Percentiles rank a stretch among this genome's conserved stretches.
Conservation (phyloP, 2,329 filamentous ascomycete species). For the Aspergillus arachidicola region DNA sequence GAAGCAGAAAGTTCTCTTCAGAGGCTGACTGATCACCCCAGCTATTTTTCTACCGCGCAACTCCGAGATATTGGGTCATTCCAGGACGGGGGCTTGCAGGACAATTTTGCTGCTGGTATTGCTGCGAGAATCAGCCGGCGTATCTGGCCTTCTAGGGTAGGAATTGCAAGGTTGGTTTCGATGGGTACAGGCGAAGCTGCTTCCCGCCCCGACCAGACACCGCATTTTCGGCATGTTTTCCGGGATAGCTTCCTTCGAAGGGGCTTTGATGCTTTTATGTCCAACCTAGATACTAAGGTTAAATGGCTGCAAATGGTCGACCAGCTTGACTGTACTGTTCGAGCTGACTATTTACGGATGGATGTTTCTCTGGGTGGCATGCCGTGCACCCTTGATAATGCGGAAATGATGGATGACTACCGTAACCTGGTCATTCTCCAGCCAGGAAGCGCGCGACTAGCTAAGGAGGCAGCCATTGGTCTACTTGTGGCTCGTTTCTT, state of each 20-base stretch:
- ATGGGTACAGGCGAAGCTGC: slow-evolving; percentile 18
- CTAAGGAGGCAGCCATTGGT: slow-evolving; percentile 6
- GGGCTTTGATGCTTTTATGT: slow-evolving; percentile 25
- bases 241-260: slow-evolving; percentile 23
- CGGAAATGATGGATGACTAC: slow-evolving; percentile 23
- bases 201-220: slow-evolving; percentile 8
- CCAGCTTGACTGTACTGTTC: slow-evolving; percentile 8
- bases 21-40: not conserved
- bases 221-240: slow-evolving; percentile 25
- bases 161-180: slow-evolving; percentile 18
- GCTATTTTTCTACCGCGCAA: slow-evolving; percentile 21
- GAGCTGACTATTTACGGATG: slow-evolving; percentile 15
- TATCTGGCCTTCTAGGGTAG: slow-evolving; percentile 20
- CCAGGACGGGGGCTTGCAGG: slow-evolving; percentile 16
- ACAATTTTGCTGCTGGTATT: slow-evolving; percentile 21
- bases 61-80: slow-evolving; percentile 16
- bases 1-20: not conserved
- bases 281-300: slow-evolving; percentile 20
- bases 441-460: slow-evolving; percentile 10
- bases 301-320: slow-evolving; percentile 20
- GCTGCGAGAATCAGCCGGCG: slow-evolving; percentile 13
- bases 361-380: slow-evolving; percentile 15
- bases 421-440: slow-evolving; percentile 18
- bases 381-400: slow-evolving; percentile 18
- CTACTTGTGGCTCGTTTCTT: slow-evolving; percentile 17